These are phyloP conservation scores for Exophiala alcalophila DNA, from an alignment of 2,329 filamentous ascomycete genomes.

Conservation along the genomic window DNA sequence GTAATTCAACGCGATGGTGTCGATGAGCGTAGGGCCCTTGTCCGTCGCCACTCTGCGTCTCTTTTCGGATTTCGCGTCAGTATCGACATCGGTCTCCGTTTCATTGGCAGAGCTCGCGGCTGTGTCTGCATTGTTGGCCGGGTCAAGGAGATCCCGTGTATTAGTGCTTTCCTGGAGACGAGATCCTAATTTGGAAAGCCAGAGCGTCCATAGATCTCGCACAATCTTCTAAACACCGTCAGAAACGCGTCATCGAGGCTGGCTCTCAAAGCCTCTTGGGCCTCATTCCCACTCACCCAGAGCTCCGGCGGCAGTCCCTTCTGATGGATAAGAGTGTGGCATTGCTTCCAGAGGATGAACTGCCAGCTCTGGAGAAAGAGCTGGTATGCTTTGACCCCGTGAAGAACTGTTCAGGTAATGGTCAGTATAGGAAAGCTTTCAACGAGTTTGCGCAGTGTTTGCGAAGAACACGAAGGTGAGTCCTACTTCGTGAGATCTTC, in stretches of 20 bases:
- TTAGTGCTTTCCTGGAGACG: slow-evolving; percentile 27
- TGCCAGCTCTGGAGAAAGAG: slow-evolving; percentile 84
- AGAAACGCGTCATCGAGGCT: neutral
- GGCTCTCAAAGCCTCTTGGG: neutral
- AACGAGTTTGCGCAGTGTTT: slow-evolving; percentile 33
- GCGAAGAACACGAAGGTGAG: slow-evolving; percentile 10
- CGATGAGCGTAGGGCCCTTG: slow-evolving; percentile 65
- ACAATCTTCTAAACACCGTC: slow-evolving; percentile 54
- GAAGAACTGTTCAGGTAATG: slow-evolving; percentile 40
- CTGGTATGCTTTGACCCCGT: slow-evolving; percentile 67
- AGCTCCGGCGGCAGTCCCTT: slow-evolving; percentile 69
- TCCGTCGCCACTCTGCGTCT: slow-evolving; percentile 37
- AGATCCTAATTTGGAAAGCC: slow-evolving; percentile 56
- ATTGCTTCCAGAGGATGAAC: slow-evolving; percentile 77
- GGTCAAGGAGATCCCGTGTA: neutral
- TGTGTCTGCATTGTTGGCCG: slow-evolving; percentile 2
- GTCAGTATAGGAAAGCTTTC: slow-evolving; percentile 20
- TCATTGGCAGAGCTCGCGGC: slow-evolving; percentile 39
- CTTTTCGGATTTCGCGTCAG: slow-evolving; percentile 34
- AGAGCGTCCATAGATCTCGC: slow-evolving; percentile 79
- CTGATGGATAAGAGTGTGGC: slow-evolving; percentile 66
- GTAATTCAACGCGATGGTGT: slow-evolving; percentile 77
- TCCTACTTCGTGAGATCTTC: slow-evolving; percentile 51
- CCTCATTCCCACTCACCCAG: slow-evolving; percentile 52
- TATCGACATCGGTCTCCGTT: slow-evolving; percentile 24